A percentile compares a stretch with the other conserved stretches of the same genome.
Conservation (phyloP, 345 rosid species). For the Salix brachista region DNA sequence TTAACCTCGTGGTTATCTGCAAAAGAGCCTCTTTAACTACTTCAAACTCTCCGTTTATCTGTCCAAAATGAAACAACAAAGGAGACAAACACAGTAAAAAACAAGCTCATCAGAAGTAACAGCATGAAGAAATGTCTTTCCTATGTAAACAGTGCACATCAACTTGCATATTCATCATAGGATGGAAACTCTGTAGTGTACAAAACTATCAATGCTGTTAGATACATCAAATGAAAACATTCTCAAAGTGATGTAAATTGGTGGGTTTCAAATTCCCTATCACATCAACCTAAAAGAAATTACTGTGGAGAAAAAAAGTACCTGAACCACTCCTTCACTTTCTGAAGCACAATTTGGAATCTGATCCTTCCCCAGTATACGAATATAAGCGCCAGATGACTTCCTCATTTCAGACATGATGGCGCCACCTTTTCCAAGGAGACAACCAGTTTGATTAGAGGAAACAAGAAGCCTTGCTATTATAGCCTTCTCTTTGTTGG, state of each 20-base stretch:
- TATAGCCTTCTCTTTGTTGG: constrained; percentile 56
- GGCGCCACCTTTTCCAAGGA: constrained; percentile 74
- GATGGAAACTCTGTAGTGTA: too few relatives aligned
- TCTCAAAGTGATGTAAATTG: not conserved
- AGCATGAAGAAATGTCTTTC: too few relatives aligned
- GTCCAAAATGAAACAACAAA: constrained; percentile 10
- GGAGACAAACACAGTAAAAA: not conserved
- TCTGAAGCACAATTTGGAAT: constrained; percentile 69
- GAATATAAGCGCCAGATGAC: constrained; percentile 63
- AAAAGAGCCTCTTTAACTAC: constrained; percentile 66
- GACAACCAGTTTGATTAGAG: constrained; percentile 69
- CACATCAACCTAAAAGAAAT: constrained; percentile 5
- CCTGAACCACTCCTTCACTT: constrained; percentile 80
- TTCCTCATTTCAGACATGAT: constrained; percentile 74
- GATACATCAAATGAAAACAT: not conserved
- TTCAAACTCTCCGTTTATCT: constrained; percentile 67
- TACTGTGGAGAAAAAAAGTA: constrained; percentile 17
- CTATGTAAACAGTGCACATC: too few relatives aligned
- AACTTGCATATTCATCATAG: too few relatives aligned
- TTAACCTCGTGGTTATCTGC: constrained; percentile 64
- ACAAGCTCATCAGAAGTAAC: too few relatives aligned
- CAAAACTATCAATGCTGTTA: too few relatives aligned
- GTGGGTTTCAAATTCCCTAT: constrained; percentile 1
- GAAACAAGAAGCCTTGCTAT: constrained; percentile 59
- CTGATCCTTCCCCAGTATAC: constrained; percentile 63